phyloP scores from a whole-genome alignment of 495 filamentous ascomycete genomes.

The Aspergillus incahuasiensis region DNA sequence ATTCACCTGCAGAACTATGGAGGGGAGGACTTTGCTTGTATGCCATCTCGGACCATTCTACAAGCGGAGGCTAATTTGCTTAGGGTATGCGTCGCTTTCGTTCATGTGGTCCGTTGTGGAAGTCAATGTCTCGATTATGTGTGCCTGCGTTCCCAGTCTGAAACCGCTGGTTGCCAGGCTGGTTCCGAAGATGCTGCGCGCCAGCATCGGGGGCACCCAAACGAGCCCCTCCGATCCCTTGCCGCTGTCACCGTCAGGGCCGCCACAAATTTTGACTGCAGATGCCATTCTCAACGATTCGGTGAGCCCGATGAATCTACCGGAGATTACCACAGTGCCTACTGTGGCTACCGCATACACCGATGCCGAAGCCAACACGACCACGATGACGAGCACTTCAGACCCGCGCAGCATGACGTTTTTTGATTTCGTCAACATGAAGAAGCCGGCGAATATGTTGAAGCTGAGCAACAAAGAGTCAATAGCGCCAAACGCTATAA shows the following conservation, averaged over 20 bases:
- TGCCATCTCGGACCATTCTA: neutral
- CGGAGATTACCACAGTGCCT: slow-evolving; percentile 34
- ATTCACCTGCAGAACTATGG: slow-evolving; percentile 31
- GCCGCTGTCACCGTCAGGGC: slow-evolving; percentile 12
- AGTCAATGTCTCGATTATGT: slow-evolving; percentile 84
- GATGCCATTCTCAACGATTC: slow-evolving; percentile 3
- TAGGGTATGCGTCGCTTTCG: slow-evolving; percentile 72
- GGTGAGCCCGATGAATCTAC: neutral
- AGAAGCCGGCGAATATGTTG: slow-evolving; percentile 71
- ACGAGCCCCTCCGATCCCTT: slow-evolving; percentile 8
- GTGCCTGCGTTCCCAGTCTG: slow-evolving; percentile 80
- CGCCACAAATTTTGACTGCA: slow-evolving; percentile 1
- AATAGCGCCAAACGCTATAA: slow-evolving; percentile 53
- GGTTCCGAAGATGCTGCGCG: slow-evolving; percentile 64
- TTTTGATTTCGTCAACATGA: slow-evolving; percentile 85
- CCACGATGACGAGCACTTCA: slow-evolving; percentile 28
- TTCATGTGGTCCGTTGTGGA: slow-evolving; percentile 94
- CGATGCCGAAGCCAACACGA: slow-evolving; percentile 29
- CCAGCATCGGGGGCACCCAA: slow-evolving; percentile 31
- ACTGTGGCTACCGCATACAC: slow-evolving; percentile 15
- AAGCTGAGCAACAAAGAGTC: slow-evolving; percentile 54
- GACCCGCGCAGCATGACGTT: slow-evolving; percentile 42
- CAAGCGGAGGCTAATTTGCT: neutral
- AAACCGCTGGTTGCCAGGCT: slow-evolving; percentile 79
- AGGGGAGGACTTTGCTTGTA: slow-evolving; percentile 54